phyloP scores from a whole-genome alignment of 2,329 filamentous ascomycete species.

The Nothopassalora personata region DNA sequence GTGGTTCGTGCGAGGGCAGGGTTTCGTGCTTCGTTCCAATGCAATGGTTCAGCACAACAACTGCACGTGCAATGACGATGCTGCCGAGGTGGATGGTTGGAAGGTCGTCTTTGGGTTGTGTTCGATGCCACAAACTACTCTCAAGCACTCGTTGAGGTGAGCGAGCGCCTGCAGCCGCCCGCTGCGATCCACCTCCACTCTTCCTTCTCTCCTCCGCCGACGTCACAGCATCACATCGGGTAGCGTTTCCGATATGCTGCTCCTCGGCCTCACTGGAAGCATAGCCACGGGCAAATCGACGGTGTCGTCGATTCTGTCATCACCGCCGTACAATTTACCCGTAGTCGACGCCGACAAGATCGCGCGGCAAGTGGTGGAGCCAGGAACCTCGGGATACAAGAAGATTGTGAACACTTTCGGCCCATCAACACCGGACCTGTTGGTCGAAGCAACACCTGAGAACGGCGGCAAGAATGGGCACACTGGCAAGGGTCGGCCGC shows the following conservation, averaged over 20 bases:
- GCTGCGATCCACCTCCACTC: neutral
- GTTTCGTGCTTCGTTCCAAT: neutral
- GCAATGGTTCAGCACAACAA: neutral
- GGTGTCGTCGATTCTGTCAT: constrained; percentile 75
- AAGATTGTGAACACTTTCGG: constrained; percentile 78
- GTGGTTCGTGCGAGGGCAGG: neutral
- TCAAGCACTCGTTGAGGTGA: neutral
- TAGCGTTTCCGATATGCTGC: constrained; percentile 58
- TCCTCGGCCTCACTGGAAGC: constrained; percentile 92
- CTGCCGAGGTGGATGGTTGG: neutral
- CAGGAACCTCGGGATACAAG: constrained; percentile 76
- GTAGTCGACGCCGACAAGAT: constrained; percentile 91
- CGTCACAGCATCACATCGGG: neutral
- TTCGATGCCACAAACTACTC: neutral
- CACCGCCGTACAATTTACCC: constrained; percentile 76
- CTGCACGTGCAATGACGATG: neutral
- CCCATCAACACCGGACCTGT: constrained; percentile 76
- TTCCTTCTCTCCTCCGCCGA: neutral
- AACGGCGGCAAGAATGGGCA: constrained; percentile 47
- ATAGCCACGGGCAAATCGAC: constrained; percentile 99
- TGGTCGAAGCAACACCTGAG: constrained; percentile 54
- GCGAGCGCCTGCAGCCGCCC: neutral
- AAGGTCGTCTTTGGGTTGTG: neutral
- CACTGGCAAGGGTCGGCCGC: constrained; percentile 60
- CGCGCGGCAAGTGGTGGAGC: constrained; percentile 89